Percentiles rank a stretch among this genome's conserved stretches.
Evolutionary conservation across 2,329 filamentous ascomycete genomes (phyloP).

Genomic region (Nemania sp.): DNA sequence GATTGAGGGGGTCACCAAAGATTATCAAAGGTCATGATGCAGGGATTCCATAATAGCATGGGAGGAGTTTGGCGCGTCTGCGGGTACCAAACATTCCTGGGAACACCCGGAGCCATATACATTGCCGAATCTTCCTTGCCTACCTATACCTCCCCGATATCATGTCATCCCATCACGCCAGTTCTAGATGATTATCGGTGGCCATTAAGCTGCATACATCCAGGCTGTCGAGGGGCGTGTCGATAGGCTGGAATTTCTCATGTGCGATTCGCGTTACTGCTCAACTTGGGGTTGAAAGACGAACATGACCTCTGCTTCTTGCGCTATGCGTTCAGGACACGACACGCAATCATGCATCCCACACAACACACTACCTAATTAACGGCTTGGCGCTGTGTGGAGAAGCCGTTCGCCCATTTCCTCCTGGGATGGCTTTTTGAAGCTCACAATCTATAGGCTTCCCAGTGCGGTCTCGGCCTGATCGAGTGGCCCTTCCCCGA

Average conservation of each 20-base stretch:
- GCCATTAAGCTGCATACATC: constrained; percentile 36
- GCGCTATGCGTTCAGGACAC: constrained; percentile 7
- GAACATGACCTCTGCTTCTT: constrained; percentile 26
- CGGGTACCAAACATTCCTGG: constrained; percentile 24
- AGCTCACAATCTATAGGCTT: constrained; percentile 20
- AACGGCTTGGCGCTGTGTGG: constrained; percentile 38
- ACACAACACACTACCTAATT: constrained; percentile 25
- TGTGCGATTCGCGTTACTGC: constrained; percentile 32
- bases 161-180: constrained; percentile 35
- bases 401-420: constrained; percentile 27
- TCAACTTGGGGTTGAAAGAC: constrained; percentile 27
- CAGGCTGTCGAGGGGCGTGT: constrained; percentile 16
- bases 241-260: constrained; percentile 36
- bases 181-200: constrained; percentile 27
- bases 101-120: constrained; percentile 24
- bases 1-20: constrained; percentile 31
- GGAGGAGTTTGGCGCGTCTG: constrained; percentile 16
- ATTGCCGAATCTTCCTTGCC: constrained; percentile 28
- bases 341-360: constrained; percentile 40
- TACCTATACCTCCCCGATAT: constrained; percentile 29
- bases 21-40: constrained; percentile 28
- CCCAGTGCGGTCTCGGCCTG: constrained; percentile 31
- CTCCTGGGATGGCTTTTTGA: constrained; percentile 20
- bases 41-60: constrained; percentile 35
- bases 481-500: constrained; percentile 13